phyloP scores from a whole-genome alignment of 2,329 filamentous ascomycete species.

The Aspergillus ibericus region DNA sequence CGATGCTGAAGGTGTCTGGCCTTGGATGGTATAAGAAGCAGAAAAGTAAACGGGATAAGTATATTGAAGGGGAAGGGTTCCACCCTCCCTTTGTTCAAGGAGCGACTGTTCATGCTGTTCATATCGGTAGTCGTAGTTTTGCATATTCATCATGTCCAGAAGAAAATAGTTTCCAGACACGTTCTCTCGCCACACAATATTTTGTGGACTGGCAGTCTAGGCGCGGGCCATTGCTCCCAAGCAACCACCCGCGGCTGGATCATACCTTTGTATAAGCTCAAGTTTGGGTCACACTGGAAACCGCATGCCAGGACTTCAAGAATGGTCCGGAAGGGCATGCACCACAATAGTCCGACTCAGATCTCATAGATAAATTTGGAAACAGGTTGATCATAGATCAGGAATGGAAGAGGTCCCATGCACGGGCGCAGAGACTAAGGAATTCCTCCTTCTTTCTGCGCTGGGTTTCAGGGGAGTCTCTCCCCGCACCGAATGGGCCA shows the following conservation, averaged over 20 bases:
- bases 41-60: not conserved
- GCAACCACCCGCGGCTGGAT: not conserved
- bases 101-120: slow-evolving; percentile 20
- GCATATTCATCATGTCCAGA: slow-evolving; percentile 24
- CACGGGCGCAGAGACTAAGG: slow-evolving; percentile 76
- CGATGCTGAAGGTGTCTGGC: not conserved
- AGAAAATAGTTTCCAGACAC: not conserved
- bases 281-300: not conserved
- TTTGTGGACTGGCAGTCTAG: not conserved
- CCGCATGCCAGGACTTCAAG: not conserved
- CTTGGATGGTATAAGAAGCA: slow-evolving; percentile 4
- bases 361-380: not conserved
- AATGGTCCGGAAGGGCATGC: not conserved
- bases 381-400: slow-evolving; percentile 44
- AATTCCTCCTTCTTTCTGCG: slow-evolving; percentile 92
- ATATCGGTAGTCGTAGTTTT: slow-evolving; percentile 22
- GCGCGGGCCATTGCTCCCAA: not conserved
- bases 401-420: slow-evolving; percentile 97
- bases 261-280: not conserved
- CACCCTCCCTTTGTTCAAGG: slow-evolving; percentile 5
- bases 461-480: slow-evolving; percentile 80
- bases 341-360: not conserved
- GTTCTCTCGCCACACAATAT: not conserved
- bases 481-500: slow-evolving; percentile 76
- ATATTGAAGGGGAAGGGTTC: slow-evolving; percentile 1